Evolutionary conservation across 768 basidiomycete species (phyloP), one percentile per base, ranked within the genome.

Genomic region (Trametes maxima): DNA sequence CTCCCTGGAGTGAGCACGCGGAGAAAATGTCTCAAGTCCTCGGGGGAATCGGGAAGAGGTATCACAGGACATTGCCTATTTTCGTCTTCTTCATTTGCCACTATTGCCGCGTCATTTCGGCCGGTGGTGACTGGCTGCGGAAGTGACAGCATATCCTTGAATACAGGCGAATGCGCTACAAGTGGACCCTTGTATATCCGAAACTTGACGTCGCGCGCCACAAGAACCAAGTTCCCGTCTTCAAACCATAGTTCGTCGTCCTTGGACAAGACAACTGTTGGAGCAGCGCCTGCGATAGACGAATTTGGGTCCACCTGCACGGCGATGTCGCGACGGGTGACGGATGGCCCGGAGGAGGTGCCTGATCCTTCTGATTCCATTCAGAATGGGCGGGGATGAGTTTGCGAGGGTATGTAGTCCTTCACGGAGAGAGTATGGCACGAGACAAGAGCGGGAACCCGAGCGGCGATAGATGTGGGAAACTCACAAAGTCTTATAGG

Each of bases 201-300:
- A 42, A 67, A 64, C 6, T 39, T 47, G 35, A 54, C 39, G 35
- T 37, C 36, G n/a, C 39, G 36, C 10, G 59, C 63, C 6, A 45
- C 21, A 17, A 68, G 39, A 16, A 68, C 44, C 28, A 67, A 17
- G 45, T 55, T 67, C 1, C 66, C 68, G 39, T 67, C 66, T n/a
- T 65, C 52, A 24, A 59, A 65, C 52, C 64, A 67, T n/a, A 59
- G 44, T n/a, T 46, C 56, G 16, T 58, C 48, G 49, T 58, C 53
- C 33, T 54, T 54, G 7, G 17, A 28, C 8, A 16, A 6, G 3
- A 35, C 17, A 2, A 12, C 11, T 8, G 49, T 16, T 6, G 33
- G 19, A 17, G 49, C 14, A 28, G 21, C 19, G n/a, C n/a, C 17
- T n/a, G 44, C n/a, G 21, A 5, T 22, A 19, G n/a, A 19, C 16